Evolutionary conservation across 192 early-diverging fungal genomes (phyloP).

Genomic region (Podila horticola): DNA sequence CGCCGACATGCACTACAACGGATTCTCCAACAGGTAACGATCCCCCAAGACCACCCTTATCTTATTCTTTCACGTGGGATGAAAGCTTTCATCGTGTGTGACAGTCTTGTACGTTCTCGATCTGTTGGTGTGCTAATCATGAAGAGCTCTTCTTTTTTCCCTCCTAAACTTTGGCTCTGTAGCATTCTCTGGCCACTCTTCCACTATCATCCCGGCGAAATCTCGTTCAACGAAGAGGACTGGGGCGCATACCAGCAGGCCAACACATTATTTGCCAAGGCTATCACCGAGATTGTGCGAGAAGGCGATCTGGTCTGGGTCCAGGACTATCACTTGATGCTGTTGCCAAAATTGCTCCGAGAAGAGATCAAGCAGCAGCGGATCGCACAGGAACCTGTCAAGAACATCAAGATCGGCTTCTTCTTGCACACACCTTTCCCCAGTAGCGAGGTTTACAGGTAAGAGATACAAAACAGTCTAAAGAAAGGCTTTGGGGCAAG

Average conservation of each 20-base stretch:
- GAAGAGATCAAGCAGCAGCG: slow-evolving; percentile 63
- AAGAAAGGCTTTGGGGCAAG: too few species aligned
- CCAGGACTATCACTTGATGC: slow-evolving; percentile 99
- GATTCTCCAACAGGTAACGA: slow-evolving; percentile 89
- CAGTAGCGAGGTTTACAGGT: slow-evolving; percentile 95
- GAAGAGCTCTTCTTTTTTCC: not conserved
- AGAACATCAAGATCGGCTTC: slow-evolving; percentile 95
- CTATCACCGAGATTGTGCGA: slow-evolving; percentile 81
- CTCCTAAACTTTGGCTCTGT: not conserved
- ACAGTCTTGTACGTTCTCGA: too few species aligned
- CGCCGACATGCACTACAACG: slow-evolving; percentile 97
- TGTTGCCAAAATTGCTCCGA: slow-evolving; percentile 89
- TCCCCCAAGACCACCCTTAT: not conserved
- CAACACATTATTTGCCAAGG: slow-evolving; percentile 91
- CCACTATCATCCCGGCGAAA: slow-evolving; percentile 99
- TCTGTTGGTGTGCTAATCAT: too few species aligned
- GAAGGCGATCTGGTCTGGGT: slow-evolving; percentile 94
- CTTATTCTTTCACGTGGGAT: not conserved
- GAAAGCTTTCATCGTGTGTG: too few species aligned
- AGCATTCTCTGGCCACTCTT: slow-evolving; percentile 99
- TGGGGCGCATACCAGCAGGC: slow-evolving; percentile 96
- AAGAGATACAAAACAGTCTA: slow-evolving; percentile 5
- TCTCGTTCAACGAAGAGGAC: slow-evolving; percentile 92
- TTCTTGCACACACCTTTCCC: slow-evolving; percentile 99
- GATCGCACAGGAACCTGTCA: slow-evolving; percentile 40